Conservation (phyloP, 306 rosid species). For the Trifolium pratense region DNA sequence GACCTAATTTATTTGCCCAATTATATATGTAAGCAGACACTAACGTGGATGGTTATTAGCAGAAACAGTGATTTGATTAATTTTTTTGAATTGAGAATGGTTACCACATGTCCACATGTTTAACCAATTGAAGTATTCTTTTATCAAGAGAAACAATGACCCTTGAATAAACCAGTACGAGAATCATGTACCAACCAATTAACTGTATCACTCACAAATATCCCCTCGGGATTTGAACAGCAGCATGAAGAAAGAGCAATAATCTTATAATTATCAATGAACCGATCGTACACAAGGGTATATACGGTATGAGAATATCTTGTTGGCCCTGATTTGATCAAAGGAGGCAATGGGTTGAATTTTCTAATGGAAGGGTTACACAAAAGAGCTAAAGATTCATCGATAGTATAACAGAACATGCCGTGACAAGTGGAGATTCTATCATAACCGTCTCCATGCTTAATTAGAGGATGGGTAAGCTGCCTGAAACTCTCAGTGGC, state of each 20-base stretch:
- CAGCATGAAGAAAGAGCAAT: neutral
- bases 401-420: neutral
- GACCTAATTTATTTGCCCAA: neutral
- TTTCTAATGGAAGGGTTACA: neutral
- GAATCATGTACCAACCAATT: neutral
- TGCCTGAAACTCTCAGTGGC: neutral
- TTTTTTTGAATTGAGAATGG: neutral
- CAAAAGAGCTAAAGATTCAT: neutral
- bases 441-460: no score
- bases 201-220: neutral
- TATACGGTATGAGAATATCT: accelerated
- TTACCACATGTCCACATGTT: slow-evolving; percentile 7
- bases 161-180: neutral
- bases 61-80: neutral
- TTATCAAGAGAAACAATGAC: neutral
- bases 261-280: neutral
- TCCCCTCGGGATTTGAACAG: neutral
- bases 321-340: neutral
- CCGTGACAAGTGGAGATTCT: neutral
- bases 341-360: neutral
- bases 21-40: neutral
- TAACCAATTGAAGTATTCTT: neutral
- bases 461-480: neutral
- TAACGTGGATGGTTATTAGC: slow-evolving; percentile 19
- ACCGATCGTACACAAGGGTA: neutral